These are phyloP conservation scores for Glonium stellatum DNA, from an alignment of 495 filamentous ascomycete genomes.

Conservation along the genomic window DNA sequence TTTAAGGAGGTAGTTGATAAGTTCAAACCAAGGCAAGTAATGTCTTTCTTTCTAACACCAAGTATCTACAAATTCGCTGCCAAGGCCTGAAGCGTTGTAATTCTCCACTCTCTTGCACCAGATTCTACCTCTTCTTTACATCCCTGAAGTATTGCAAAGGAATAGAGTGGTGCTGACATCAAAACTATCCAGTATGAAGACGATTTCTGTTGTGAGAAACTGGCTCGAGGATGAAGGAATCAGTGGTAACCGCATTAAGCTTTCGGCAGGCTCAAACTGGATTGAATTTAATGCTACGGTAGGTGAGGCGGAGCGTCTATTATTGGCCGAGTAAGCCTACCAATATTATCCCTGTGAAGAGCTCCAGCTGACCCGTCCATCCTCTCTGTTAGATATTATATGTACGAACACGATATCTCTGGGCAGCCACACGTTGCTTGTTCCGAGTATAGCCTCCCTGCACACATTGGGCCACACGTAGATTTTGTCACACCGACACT, in stretches of 20 bases:
- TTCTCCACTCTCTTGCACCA: neutral
- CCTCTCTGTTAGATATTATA: neutral
- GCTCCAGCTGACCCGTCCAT: neutral
- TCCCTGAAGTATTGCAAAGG: neutral
- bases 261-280: neutral
- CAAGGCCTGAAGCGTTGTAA: neutral
- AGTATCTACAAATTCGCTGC: conserved; percentile 13
- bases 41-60: neutral
- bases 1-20: conserved; percentile 17
- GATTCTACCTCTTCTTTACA: neutral
- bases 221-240: neutral
- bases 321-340: neutral
- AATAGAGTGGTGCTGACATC: neutral
- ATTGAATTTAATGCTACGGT: neutral
- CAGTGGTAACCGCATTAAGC: neutral
- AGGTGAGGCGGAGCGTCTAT: neutral
- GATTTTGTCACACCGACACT: conserved; percentile 34
- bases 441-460: conserved; percentile 31
- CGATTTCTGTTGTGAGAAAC: neutral
- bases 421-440: conserved; percentile 46
- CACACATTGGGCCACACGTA: conserved; percentile 31
- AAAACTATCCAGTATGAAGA: neutral
- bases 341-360: neutral
- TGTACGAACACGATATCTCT: conserved; percentile 45
- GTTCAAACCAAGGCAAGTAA: conserved; percentile 9